A percentile compares a stretch with the other conserved stretches of the same genome.
Evolutionary conservation across 352 stramenopile genomes (phyloP).

Genomic region (Pythium sukuiense): DNA sequence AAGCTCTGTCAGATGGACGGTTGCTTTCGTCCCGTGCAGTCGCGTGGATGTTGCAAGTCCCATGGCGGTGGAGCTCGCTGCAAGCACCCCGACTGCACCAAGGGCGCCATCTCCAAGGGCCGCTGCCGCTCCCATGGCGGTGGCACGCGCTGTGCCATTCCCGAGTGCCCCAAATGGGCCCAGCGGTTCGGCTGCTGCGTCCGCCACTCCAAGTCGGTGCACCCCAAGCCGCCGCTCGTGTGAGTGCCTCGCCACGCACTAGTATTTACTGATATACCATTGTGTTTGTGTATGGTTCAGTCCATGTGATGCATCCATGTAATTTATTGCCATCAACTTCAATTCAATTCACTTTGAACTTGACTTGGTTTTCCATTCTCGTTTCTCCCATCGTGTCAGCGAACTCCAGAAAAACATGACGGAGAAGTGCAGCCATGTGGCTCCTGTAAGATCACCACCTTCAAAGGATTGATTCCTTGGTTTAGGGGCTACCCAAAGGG

Average conservation of each 20-base stretch:
- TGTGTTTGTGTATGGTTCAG: not conserved
- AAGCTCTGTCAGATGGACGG: conserved; percentile 39
- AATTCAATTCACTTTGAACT: not conserved
- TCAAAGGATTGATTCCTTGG: not conserved
- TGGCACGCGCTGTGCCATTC: conserved; percentile 45
- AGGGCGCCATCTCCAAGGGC: conserved; percentile 53
- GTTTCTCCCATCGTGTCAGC: conserved; percentile 10
- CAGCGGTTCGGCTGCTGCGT: conserved; percentile 47
- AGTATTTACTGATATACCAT: conserved; percentile 1
- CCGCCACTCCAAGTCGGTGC: conserved; percentile 37
- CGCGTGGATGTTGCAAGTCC: conserved; percentile 56
- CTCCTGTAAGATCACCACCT: not conserved
- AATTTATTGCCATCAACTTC: not conserved
- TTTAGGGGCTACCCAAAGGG: not conserved
- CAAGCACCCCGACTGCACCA: conserved; percentile 44
- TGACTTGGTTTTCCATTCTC: not conserved
- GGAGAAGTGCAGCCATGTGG: conserved; percentile 19
- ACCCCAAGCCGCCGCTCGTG: conserved; percentile 8
- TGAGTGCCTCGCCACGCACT: not conserved
- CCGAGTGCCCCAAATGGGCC: conserved; percentile 47
- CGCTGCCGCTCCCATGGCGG: conserved; percentile 54
- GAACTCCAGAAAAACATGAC: not conserved
- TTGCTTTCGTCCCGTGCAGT: conserved; percentile 49
- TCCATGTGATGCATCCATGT: conserved; percentile 8
- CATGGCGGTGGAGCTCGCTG: conserved; percentile 59